A percentile compares a stretch with the other conserved stretches of the same genome.
These are phyloP conservation scores for Pichia rugopelliculosa DNA, from an alignment of 805 yeast species.

Conservation along the genomic window DNA sequence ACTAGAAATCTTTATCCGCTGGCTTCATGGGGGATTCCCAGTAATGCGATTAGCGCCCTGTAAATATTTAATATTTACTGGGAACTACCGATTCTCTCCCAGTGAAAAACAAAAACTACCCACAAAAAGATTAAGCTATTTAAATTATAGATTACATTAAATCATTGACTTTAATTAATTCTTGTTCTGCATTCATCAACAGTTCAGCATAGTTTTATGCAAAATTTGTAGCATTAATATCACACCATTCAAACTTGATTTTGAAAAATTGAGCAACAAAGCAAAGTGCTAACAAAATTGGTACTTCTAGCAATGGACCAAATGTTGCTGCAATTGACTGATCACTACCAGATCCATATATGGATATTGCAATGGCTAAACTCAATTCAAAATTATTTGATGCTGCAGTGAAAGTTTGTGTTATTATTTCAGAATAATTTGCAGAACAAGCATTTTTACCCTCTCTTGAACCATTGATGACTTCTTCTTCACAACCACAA, in stretches of 20 bases:
- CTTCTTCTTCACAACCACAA: constrained; percentile 36
- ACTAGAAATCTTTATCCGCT: too few relatives aligned
- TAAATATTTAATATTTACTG: too few relatives aligned
- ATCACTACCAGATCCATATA: constrained; percentile 45
- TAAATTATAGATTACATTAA: too few relatives aligned
- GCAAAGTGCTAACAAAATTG: constrained; percentile 36
- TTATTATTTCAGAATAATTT: constrained; percentile 33
- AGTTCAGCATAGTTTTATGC: too few relatives aligned
- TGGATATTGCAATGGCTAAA: constrained; percentile 44
- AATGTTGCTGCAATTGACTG: constrained; percentile 53
- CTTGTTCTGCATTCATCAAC: too few relatives aligned
- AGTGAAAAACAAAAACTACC: too few relatives aligned
- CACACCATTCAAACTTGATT: constrained; percentile 25
- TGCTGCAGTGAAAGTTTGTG: constrained; percentile 52
- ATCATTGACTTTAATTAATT: too few relatives aligned
- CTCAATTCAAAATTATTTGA: constrained; percentile 53
- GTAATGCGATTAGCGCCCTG: too few relatives aligned
- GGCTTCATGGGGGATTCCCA: too few relatives aligned
- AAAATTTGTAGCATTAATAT: constrained; percentile 11
- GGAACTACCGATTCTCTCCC: too few relatives aligned
- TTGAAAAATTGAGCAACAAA: constrained; percentile 31
- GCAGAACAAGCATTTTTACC: constrained; percentile 32
- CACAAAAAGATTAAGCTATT: too few relatives aligned
- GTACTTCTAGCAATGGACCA: constrained; percentile 55
- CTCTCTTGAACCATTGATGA: constrained; percentile 14